Conservation (phyloP, 2,329 filamentous ascomycete species). For the Microdochium trichocladiopsis region DNA sequence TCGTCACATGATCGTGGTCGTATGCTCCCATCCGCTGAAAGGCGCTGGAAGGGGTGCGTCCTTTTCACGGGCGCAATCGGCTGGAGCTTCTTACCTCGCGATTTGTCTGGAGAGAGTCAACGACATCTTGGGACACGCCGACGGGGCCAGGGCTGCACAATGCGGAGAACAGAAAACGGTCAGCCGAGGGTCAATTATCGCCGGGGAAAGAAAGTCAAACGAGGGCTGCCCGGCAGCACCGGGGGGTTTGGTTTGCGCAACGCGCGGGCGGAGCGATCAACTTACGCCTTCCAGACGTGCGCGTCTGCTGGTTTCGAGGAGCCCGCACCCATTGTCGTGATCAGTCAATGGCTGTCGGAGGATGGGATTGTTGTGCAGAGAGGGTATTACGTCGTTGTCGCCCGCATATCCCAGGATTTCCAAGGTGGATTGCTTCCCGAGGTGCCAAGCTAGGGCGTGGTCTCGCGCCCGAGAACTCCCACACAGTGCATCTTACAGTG, state of each 20-base stretch:
- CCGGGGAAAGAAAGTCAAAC: too few species aligned
- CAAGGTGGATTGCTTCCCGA: neutral
- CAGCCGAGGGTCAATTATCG: too few species aligned
- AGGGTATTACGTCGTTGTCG: neutral
- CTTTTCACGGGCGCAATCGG: neutral
- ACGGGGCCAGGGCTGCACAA: conserved; percentile 33
- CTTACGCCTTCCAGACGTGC: conserved; percentile 50
- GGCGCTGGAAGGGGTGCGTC: neutral
- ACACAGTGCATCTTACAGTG: too few species aligned
- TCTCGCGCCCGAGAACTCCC: too few species aligned
- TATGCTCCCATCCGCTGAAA: conserved; percentile 2
- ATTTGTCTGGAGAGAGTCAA: conserved; percentile 77
- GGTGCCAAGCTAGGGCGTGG: neutral
- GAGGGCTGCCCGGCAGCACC: too few species aligned
- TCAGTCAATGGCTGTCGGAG: neutral
- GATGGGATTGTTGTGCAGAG: neutral
- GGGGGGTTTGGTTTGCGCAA: neutral
- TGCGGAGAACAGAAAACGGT: neutral
- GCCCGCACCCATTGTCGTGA: conserved; percentile 44
- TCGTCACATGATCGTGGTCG: conserved; percentile 2
- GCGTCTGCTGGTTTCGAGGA: conserved; percentile 45
- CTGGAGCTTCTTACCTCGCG: conserved; percentile 62
- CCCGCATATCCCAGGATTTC: neutral
- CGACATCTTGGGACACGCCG: conserved; percentile 69
- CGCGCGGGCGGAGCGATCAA: conserved; percentile 5